Evolutionary conservation across 768 basidiomycete species (phyloP), one percentile per base, ranked within the genome.

Genomic region (Mycena belliarum): DNA sequence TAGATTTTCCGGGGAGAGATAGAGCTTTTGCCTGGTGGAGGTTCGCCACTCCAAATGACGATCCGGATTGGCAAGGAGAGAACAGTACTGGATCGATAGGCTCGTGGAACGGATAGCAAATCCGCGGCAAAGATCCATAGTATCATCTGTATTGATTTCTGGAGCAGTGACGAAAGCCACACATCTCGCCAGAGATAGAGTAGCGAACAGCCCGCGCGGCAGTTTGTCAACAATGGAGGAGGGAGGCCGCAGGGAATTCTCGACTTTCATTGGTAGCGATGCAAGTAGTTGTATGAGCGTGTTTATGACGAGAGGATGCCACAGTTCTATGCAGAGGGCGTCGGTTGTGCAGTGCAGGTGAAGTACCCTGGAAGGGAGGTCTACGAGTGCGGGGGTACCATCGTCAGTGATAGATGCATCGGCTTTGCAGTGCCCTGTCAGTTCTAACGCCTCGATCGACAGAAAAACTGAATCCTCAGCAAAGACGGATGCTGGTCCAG

Each of bases 141-240:
- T 79, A 52, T 88, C 88, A 0, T 78, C 72, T 0, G 91, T 91
- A 60, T 92, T 92, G 52, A 94, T 79, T 68, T 96, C 95, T 33
- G 81, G 82, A n/a, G 87, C 83, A 8, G 91, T 89, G 49, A 93
- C 68, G 55, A 91, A 85, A 11, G 90, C 66, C 25, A 86, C 83
- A 44, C 89, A 73, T 33, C 82, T 82, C 1, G 79, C 81, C 42
- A 95, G 61, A 0, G 89, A 79, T 32, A 88, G 21, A 26, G 85
- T 82, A 23, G 79, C 64, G 7, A 79, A 75, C 28, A 88, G 61
- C 2, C 91, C 90, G 12, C 75, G 68, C 2, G 85, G 84, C 21
- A 89, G 70, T 29, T 68, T 63, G 48, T 76, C 74, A 29, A 80
- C 68, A 6, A 75, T 66, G 25, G 75, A 61, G 20, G 75, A 62